These are phyloP conservation scores for Climacium dendroides DNA, from an alignment of 225 moss, liverwort and hornwort genomes.

Conservation along the genomic window DNA sequence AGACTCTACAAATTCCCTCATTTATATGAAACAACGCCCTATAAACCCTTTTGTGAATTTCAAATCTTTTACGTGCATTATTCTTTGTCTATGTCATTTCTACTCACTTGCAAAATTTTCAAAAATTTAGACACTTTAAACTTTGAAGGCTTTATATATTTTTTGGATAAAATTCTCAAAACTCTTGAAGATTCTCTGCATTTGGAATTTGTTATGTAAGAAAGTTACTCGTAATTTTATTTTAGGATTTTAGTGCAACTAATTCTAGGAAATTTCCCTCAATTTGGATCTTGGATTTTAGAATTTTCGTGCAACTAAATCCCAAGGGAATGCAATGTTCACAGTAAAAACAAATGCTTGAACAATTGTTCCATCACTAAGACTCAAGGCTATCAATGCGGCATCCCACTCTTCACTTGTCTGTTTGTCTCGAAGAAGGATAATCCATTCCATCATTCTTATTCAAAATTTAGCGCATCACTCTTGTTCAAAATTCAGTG, in stretches of 20 bases:
- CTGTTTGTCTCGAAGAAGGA: not conserved
- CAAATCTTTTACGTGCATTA: not conserved
- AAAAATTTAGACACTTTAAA: not conserved
- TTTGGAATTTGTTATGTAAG: not conserved
- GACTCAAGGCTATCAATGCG: not conserved
- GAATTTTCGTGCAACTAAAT: not conserved
- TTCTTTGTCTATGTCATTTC: not conserved
- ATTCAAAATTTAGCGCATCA: not conserved
- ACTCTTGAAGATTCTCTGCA: not conserved
- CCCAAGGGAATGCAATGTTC: not conserved
- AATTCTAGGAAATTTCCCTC: not conserved
- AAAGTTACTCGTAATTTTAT: not conserved
- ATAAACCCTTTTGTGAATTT: not conserved
- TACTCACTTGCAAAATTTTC: not conserved
- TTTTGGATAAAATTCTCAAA: not conserved
- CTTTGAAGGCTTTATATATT: not conserved
- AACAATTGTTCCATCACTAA: not conserved
- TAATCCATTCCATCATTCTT: not conserved
- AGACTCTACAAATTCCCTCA: not conserved
- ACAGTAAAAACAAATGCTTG: too few relatives aligned
- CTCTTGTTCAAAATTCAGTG: not conserved
- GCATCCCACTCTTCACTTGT: not conserved
- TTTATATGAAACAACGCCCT: rapidly evolving
- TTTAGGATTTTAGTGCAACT: not conserved
- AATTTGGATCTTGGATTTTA: not conserved